phyloP scores from a whole-genome alignment of 2,329 filamentous ascomycete genomes.

The Stemphylium lycopersici region DNA sequence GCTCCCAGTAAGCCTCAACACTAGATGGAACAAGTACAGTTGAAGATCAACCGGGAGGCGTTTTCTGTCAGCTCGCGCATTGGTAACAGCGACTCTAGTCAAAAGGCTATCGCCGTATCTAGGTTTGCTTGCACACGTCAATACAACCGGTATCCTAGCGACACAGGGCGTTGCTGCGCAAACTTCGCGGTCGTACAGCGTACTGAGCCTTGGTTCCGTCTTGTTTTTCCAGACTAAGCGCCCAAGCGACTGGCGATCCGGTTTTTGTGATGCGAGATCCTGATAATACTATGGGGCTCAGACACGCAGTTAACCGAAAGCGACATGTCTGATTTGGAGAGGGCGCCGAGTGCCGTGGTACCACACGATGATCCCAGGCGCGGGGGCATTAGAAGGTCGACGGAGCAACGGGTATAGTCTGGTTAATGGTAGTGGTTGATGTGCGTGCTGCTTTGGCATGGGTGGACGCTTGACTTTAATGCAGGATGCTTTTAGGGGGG shows the following conservation, averaged over 20 bases:
- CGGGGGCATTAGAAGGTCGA: neutral
- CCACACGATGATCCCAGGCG: neutral
- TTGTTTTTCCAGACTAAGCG: neutral
- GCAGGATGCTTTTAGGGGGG: no score
- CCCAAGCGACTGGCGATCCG: neutral
- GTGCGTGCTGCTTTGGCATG: neutral
- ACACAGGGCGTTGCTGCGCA: neutral
- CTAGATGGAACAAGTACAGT: neutral
- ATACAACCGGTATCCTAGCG: neutral
- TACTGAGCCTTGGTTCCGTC: neutral
- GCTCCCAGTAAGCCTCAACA: slow-evolving; percentile 3
- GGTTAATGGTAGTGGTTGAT: neutral
- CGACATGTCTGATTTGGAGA: neutral
- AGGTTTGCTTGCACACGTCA: neutral
- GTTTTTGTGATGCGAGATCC: neutral
- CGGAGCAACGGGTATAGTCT: slow-evolving; percentile 12
- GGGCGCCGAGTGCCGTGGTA: neutral
- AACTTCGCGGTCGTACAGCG: neutral
- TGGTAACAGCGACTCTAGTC: neutral
- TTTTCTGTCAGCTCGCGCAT: neutral
- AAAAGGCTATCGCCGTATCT: neutral
- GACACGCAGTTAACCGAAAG: neutral
- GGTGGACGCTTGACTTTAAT: neutral
- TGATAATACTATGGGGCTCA: neutral
- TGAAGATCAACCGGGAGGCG: neutral